Evolutionary conservation across 75 land plant species (phyloP), one percentile per base, ranked within the genome.

Genomic region (Gnetum montanum): DNA sequence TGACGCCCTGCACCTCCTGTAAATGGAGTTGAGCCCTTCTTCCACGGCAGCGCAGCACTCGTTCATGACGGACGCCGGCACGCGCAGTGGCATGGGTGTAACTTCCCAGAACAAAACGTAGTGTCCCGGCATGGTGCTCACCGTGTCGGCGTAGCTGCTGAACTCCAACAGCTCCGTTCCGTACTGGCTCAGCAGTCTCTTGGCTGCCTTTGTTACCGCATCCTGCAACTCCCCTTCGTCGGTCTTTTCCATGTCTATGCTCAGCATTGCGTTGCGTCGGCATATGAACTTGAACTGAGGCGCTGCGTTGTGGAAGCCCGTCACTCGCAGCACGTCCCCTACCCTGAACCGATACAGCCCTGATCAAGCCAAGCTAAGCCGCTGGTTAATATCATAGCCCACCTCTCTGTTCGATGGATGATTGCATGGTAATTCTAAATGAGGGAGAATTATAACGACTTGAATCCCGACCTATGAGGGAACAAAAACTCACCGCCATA

Each of bases 191-290:
- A 70, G 57, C 37, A 90, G 64, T 41, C 34, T 23, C 40, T 37
- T 49, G 6, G 83, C 63, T 1, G 86, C 86, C 27, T 51, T 63
- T 35, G 64, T 52, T 30, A 90, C 74, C 5, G 74, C 86, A 6
- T 16, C 19, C 37, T 84, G 83, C 22, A 90, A 67, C 65, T 86
- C 86, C n/a, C 74, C 60, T 70, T 90, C 96, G 61, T 84, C 87
- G 0, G 90, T 85, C 63, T 90, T 82, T 75, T 90, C 90, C 25
- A 81, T 49, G 66, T 85, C 77, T 45, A 90, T 82, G 71, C 84
- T 76, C 11, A 90, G 81, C n/a, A 85, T 43, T 13, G 82, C 96
- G 59, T 82, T 90, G 75, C 75, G 82, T 7, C 90, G 59, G 25
- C 96, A 58, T 7, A 85, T 74, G 61, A 85, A 85, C 25, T 68